These are phyloP conservation scores for Asparagopsis taxiformis DNA, from an alignment of 31 red algal species.

Conservation along the genomic window DNA sequence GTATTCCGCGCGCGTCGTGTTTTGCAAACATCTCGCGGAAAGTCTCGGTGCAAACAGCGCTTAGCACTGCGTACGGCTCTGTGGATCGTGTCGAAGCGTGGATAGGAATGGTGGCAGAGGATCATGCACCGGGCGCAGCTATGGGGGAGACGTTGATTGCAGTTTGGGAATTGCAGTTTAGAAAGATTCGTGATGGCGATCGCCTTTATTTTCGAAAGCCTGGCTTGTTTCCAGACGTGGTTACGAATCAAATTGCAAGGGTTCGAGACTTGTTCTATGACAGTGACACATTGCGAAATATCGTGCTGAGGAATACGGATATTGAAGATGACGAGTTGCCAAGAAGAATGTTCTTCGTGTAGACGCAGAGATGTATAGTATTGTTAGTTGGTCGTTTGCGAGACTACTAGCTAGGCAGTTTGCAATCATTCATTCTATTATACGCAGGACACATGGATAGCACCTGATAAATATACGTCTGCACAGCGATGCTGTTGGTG, in stretches of 20 bases:
- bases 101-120: conserved; percentile 49
- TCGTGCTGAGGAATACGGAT: conserved; percentile 9
- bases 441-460: too few species aligned
- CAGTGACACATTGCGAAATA: not conserved
- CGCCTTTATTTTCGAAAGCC: conserved; percentile 26
- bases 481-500: too few species aligned
- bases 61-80: not conserved
- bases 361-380: too few species aligned
- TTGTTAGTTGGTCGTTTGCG: too few species aligned
- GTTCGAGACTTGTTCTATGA: not conserved
- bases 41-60: not conserved
- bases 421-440: too few species aligned
- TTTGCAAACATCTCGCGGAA: conserved; percentile 5
- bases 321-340: too few species aligned
- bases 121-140: conserved; percentile 16
- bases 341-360: too few species aligned
- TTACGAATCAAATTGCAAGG: not conserved
- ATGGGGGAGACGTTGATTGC: conserved; percentile 34
- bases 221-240: not conserved
- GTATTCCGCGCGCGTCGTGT: not conserved
- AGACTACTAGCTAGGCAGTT: too few species aligned
- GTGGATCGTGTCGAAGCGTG: conserved; percentile 39
- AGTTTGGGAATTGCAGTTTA: conserved; percentile 34
- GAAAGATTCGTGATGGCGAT: conserved; percentile 49
- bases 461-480: too few species aligned